A percentile compares a stretch with the other conserved stretches of the same genome.
phyloP scores from a whole-genome alignment of 2,329 filamentous ascomycete species.

The Colletotrichum chlorophyti region DNA sequence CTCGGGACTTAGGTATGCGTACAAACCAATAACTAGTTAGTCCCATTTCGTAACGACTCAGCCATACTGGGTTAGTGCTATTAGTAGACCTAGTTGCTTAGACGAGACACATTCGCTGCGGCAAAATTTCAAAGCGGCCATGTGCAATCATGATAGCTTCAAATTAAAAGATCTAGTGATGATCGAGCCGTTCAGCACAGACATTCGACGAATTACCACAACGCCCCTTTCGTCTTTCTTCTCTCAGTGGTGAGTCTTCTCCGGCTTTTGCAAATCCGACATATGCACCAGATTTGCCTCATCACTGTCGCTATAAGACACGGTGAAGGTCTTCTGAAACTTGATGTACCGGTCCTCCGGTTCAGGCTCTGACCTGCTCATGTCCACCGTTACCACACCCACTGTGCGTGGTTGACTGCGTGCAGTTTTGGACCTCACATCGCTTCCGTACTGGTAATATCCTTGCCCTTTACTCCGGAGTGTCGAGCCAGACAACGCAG shows the following conservation, averaged over 20 bases:
- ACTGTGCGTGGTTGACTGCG: conserved; percentile 7
- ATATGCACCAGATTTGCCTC: conserved; percentile 41
- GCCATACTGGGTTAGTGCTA: no score
- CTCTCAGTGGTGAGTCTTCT: neutral
- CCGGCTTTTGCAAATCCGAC: conserved; percentile 31
- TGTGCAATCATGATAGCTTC: no score
- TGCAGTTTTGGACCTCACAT: neutral
- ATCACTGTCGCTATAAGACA: conserved; percentile 40
- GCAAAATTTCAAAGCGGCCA: no score
- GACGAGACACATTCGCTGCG: no score
- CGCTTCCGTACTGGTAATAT: conserved; percentile 27
- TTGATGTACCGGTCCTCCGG: conserved; percentile 33
- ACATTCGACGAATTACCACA: no score
- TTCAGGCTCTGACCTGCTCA: neutral
- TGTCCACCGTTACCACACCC: conserved; percentile 12
- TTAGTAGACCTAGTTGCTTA: no score
- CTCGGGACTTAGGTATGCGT: no score
- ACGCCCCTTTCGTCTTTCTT: no score
- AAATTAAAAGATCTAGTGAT: no score
- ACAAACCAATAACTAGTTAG: no score
- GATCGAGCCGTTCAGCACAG: no score
- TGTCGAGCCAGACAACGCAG: conserved; percentile 29
- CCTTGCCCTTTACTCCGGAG: conserved; percentile 27
- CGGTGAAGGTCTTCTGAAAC: conserved; percentile 42
- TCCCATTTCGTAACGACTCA: no score